Base-by-base conservation (phyloP, 371 early-diverging fungal species). In the Apophysomyces sp. region DNA sequence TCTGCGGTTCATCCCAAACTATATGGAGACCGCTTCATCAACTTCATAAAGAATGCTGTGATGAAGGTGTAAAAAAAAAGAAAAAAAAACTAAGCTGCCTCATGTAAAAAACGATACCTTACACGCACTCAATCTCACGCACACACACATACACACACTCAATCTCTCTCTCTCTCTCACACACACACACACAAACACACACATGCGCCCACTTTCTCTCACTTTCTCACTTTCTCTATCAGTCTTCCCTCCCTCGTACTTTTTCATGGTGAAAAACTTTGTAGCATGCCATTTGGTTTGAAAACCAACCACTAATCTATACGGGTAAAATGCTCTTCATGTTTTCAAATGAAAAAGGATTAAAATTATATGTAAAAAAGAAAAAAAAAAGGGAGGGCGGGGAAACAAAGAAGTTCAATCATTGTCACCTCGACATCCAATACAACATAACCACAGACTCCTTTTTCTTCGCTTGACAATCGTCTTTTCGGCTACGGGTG, bases 21-120 rank as follows among this genome's bases (percentile, higher is more conserved):
- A 28, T 98, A 98, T 65, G 96, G 90, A 2, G 62, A 81, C 30
- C 86, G 98, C 15, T 98, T 97, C 73, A 63, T 95, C 65, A 73
- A 79, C 27, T 98, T 97, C 67, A 94, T 97, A 82, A 65, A 69
- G 21, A 37, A 66, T 18, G 16, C 55, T 24, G 69, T 60, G 24
- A 53, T 54, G 11, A 52, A 30, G 29, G n/a, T 11, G 15, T 26
- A 11, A 28, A 13, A 28, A 15, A 53, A 28, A 8, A n/a, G 11
- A 8, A 12, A 27, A 26, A 5, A 28, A 9, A n/a, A n/a, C n/a
- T n/a, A n/a, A n/a, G n/a, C n/a, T n/a, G n/a, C n/a, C n/a, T n/a
- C n/a, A n/a, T n/a, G n/a, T n/a, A n/a, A n/a, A n/a, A n/a, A n/a
- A n/a, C n/a, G n/a, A n/a, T n/a, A n/a, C n/a, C n/a, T n/a, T n/a